These are phyloP conservation scores for Podospora anserina DNA, from an alignment of 495 filamentous ascomycete species.

Conservation along the genomic window DNA sequence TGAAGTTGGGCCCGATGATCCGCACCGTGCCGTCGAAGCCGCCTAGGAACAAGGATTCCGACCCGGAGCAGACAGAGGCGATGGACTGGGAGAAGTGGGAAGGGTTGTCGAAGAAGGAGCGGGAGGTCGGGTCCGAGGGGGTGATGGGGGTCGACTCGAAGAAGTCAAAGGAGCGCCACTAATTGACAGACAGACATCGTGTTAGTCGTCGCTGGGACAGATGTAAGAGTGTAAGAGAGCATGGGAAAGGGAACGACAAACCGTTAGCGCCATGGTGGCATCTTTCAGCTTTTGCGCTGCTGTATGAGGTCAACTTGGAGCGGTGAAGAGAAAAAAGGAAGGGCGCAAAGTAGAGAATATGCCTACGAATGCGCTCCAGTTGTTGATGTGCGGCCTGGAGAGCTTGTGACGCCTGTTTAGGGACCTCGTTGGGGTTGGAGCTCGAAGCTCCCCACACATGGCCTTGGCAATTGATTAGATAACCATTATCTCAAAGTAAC, in stretches of 20 bases:
- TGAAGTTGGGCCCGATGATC: slow-evolving; percentile 82
- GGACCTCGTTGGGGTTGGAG: neutral
- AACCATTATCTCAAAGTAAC: neutral
- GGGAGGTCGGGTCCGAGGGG: slow-evolving; percentile 64
- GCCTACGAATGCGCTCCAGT: neutral
- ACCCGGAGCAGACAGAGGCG: slow-evolving; percentile 71
- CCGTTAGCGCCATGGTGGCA: slow-evolving; percentile 38
- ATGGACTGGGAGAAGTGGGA: slow-evolving; percentile 40
- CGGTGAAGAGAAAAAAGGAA: neutral
- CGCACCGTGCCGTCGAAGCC: slow-evolving; percentile 79
- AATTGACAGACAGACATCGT: neutral
- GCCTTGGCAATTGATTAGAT: neutral
- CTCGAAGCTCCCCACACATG: neutral
- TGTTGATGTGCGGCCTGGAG: neutral
- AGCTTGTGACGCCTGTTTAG: neutral
- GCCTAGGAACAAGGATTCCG: slow-evolving; percentile 86
- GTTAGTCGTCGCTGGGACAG: neutral
- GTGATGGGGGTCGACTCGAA: slow-evolving; percentile 89
- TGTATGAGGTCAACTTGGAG: neutral
- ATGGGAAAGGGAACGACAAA: slow-evolving; percentile 16
- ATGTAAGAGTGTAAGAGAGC: neutral
- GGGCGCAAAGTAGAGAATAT: neutral
- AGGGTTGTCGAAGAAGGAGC: slow-evolving; percentile 39
- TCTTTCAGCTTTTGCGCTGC: slow-evolving; percentile 18
- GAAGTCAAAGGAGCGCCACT: slow-evolving; percentile 99